These are phyloP conservation scores for Imleria badia DNA, from an alignment of 768 basidiomycete genomes.

Conservation along the genomic window DNA sequence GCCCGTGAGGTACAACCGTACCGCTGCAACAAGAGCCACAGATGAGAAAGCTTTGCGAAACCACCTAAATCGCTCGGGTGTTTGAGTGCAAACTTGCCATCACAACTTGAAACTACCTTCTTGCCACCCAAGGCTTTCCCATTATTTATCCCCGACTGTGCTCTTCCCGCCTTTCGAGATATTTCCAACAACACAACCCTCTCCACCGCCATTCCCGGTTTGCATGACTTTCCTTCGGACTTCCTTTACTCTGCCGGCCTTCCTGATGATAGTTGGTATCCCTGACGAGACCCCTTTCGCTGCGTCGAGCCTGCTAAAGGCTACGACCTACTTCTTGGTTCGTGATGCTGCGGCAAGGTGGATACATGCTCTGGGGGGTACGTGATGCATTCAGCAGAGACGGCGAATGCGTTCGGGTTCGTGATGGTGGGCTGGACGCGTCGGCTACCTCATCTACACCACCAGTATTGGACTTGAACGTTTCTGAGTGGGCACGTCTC, in stretches of 20 bases:
- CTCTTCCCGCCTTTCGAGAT: neutral
- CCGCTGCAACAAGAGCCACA: too few species aligned
- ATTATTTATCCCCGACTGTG: conserved; percentile 36
- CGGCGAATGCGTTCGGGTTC: neutral
- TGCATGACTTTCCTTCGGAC: conserved; percentile 6
- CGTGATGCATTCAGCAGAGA: neutral
- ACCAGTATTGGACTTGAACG: neutral
- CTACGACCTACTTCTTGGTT: too few species aligned
- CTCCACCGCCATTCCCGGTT: neutral
- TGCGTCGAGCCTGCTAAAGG: neutral
- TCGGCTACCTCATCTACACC: neutral
- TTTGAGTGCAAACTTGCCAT: neutral
- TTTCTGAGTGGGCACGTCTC: conserved; percentile 18
- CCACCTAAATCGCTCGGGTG: too few species aligned
- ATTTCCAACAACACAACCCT: conserved; percentile 3
- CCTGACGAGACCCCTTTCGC: conserved; percentile 65
- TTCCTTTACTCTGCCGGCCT: conserved; percentile 12
- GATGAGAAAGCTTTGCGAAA: neutral
- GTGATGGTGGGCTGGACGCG: neutral
- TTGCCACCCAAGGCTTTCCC: conserved; percentile 39
- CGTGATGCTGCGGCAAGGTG: too few species aligned
- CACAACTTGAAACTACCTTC: conserved; percentile 4
- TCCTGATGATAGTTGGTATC: conserved; percentile 49
- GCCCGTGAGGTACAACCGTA: too few species aligned
- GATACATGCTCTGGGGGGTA: neutral